Conservation (phyloP, 768 basidiomycete genomes). For the Tricholoma hemisulphureum region DNA sequence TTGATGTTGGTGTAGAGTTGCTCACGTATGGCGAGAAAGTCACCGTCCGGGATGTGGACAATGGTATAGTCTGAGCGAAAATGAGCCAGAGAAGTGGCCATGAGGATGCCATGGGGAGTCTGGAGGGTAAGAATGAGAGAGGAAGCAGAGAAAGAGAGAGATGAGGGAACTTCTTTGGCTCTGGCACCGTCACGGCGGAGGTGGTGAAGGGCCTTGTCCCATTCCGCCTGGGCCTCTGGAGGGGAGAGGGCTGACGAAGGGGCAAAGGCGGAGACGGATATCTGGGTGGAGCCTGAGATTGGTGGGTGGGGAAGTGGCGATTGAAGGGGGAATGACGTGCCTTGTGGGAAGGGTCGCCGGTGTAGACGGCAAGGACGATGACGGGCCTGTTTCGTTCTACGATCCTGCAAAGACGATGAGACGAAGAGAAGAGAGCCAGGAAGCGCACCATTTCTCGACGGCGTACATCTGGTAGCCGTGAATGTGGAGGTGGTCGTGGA, state of each 20-base stretch:
- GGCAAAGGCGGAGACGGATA: conserved; percentile 55
- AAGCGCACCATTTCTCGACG: conserved; percentile 74
- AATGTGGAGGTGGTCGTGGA: conserved; percentile 47
- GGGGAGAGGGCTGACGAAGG: conserved; percentile 42
- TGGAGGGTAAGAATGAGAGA: conserved; percentile 21
- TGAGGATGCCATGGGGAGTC: conserved; percentile 66
- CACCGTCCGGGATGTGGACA: conserved; percentile 71
- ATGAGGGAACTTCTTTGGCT: conserved; percentile 56
- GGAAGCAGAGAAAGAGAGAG: not conserved
- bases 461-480: conserved; percentile 80
- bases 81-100: conserved; percentile 83
- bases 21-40: conserved; percentile 60
- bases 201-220: conserved; percentile 59
- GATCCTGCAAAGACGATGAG: conserved; percentile 45
- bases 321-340: conserved; percentile 27
- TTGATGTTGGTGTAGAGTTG: conserved; percentile 81
- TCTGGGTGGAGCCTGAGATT: too few species aligned
- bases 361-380: conserved; percentile 70
- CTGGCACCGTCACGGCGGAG: conserved; percentile 70
- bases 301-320: conserved; percentile 3
- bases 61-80: conserved; percentile 88
- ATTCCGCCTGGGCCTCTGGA: conserved; percentile 49
- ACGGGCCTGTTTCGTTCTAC: conserved; percentile 62
- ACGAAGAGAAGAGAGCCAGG: not conserved
- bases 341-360: conserved; percentile 70